Conservation (phyloP, 441 rosid species). For the Macaranga tanarius region DNA sequence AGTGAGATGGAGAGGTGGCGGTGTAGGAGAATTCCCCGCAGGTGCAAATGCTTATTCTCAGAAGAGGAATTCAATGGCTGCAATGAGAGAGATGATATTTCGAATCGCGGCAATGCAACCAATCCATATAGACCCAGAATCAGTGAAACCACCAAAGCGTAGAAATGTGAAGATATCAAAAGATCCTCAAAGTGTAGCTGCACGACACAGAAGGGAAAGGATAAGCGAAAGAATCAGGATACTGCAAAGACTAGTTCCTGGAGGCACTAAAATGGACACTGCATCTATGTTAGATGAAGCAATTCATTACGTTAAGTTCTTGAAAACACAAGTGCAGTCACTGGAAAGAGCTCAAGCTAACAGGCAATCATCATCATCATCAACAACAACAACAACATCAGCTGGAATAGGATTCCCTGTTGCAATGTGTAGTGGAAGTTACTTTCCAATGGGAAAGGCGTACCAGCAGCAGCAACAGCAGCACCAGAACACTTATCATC, state of each 20-base stretch:
- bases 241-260: conserved; percentile 67
- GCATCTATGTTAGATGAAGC: conserved; percentile 82
- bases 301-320: conserved; percentile 70
- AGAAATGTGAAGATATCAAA: conserved; percentile 66
- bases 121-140: conserved; percentile 64
- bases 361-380: conserved; percentile 12
- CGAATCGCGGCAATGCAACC: conserved; percentile 74
- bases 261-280: conserved; percentile 80
- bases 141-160: conserved; percentile 58
- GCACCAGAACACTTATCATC: not conserved
- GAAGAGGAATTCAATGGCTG: conserved; percentile 51
- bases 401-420: conserved; percentile 41
- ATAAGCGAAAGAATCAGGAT: conserved; percentile 68
- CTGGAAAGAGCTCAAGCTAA: conserved; percentile 45
- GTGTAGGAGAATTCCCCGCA: conserved; percentile 17
- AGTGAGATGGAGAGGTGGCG: conserved; percentile 29
- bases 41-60: conserved; percentile 25
- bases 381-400: not conserved
- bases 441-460: conserved; percentile 29
- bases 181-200: conserved; percentile 75
- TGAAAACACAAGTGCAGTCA: conserved; percentile 64
- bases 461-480: conserved; percentile 23
- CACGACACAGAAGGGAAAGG: conserved; percentile 62
- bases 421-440: conserved; percentile 34
- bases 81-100: conserved; percentile 72